These are phyloP conservation scores for Neoscytalidium dimidiatum DNA, from an alignment of 2,329 filamentous ascomycete species.

Conservation along the genomic window DNA sequence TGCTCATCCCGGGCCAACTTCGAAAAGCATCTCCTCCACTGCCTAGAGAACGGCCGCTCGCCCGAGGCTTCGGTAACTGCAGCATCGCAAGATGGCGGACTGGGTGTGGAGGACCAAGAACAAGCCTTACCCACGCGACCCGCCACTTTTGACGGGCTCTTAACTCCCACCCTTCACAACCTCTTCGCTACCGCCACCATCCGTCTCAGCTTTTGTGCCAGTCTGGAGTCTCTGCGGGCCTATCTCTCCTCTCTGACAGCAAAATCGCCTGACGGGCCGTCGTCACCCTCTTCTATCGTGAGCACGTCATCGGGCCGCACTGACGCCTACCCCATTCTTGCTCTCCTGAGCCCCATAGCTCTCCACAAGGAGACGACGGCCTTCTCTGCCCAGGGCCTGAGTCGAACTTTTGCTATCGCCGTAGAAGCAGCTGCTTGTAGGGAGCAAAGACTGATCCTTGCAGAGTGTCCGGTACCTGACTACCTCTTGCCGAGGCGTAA, in stretches of 20 bases:
- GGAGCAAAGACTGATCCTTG: constrained; percentile 41
- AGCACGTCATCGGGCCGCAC: constrained; percentile 26
- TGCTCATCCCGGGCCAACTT: constrained; percentile 69
- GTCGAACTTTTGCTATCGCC: constrained; percentile 61
- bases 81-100: constrained; percentile 20
- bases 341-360: constrained; percentile 66
- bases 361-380: constrained; percentile 69
- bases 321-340: constrained; percentile 34
- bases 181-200: constrained; percentile 70
- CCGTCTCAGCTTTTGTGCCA: constrained; percentile 71
- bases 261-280: background rate
- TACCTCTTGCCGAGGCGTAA: background rate
- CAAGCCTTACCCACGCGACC: constrained; percentile 22
- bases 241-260: constrained; percentile 60
- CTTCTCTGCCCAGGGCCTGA: constrained; percentile 74
- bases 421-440: constrained; percentile 59
- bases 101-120: background rate
- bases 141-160: constrained; percentile 39
- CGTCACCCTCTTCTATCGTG: background rate
- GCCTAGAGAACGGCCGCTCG: constrained; percentile 28
- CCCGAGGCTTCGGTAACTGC: constrained; percentile 42
- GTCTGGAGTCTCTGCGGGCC: constrained; percentile 74
- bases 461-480: constrained; percentile 36
- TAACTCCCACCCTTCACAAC: constrained; percentile 68
- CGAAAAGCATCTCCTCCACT: constrained; percentile 53